Evolutionary conservation across 2,329 filamentous ascomycete genomes (phyloP), one percentile per base, ranked within the genome.

Genomic region (Aspergillus chevalieri): DNA sequence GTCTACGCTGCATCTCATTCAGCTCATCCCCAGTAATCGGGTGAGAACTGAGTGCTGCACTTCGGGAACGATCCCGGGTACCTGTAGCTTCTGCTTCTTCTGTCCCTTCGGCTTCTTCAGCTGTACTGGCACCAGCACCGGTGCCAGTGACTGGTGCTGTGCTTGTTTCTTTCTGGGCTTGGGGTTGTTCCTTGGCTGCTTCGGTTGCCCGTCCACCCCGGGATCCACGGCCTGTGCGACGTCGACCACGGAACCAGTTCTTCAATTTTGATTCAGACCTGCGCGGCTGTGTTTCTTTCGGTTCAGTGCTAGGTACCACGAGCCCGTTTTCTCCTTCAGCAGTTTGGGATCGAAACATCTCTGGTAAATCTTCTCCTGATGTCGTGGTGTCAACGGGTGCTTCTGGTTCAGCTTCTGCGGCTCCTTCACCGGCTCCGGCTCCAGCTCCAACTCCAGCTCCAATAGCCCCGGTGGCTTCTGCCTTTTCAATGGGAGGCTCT

Each of bases 241-340:
- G 61, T 26, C 59, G 56, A 33, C 60, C 60, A 22, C 59, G 64
- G 55, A 70, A 65, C 66, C 66, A 70, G 12, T 56, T 60, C 41
- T 60, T 69, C 21, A 70, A 46, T 47, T 63, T 68, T 3, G 66
- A 66, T 34, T 67, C 65, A 6, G 50, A 49, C 39, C 58, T 59
- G 4, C 60, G 60, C 15, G 61, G 44, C 6, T 17, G 22, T 30
- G 30, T n/a, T 21, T 33, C 50, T 52, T 43, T 49, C 47, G 46
- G 33, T 24, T 36, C 48, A 8, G 51, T 47, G 14, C 44, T 49
- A 15, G 53, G 39, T 19, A 24, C 33, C 34, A 43, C 47, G 47
- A 6, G 21, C 4, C n/a, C 47, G 9, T 46, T 34, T 8, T 49
- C 48, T 14, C 14, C 36, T 12, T 44, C 45, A 10, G 43, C 43